Evolutionary conservation across 139 green algal genomes (phyloP).

Genomic region (Volvox reticuliferus): DNA sequence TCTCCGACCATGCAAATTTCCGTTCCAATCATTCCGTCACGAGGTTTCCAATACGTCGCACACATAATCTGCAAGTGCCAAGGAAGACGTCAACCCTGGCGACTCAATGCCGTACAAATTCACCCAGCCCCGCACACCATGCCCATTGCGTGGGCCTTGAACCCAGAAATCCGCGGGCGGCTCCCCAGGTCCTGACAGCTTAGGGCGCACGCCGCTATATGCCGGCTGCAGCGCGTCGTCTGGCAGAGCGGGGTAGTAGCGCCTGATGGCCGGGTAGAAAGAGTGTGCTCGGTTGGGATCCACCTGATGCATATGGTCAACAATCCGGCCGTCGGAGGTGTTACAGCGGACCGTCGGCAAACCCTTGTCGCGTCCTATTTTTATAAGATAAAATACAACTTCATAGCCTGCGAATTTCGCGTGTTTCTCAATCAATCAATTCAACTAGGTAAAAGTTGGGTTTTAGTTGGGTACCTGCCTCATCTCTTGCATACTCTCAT

Average conservation of each 20-base stretch:
- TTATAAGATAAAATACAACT: too few species aligned
- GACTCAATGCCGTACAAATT: constrained; percentile 91
- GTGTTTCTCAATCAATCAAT: too few species aligned
- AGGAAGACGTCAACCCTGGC: constrained; percentile 83
- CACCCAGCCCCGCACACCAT: constrained; percentile 71
- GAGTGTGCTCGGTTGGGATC: constrained; percentile 55
- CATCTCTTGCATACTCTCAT: too few species aligned
- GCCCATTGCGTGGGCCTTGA: neutral
- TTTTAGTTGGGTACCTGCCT: too few species aligned
- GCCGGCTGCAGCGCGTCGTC: constrained; percentile 73
- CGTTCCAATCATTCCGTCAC: neutral
- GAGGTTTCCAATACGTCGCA: constrained; percentile 50
- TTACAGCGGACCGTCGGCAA: too few species aligned
- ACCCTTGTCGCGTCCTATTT: too few species aligned
- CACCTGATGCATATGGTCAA: constrained; percentile 47
- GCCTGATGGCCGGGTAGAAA: constrained; percentile 82
- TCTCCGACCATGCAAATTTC: too few species aligned
- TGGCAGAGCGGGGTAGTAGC: constrained; percentile 82
- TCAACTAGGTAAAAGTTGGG: too few species aligned
- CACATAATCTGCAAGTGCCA: constrained; percentile 82
- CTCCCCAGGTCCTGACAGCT: constrained; percentile 9
- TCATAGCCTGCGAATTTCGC: too few species aligned
- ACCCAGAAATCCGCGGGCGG: constrained; percentile 9
- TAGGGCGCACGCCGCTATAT: constrained; percentile 72
- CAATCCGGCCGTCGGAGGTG: too few species aligned